These are phyloP conservation scores for Climacium dendroides DNA, from an alignment of 225 moss, liverwort and hornwort genomes.

Conservation along the genomic window DNA sequence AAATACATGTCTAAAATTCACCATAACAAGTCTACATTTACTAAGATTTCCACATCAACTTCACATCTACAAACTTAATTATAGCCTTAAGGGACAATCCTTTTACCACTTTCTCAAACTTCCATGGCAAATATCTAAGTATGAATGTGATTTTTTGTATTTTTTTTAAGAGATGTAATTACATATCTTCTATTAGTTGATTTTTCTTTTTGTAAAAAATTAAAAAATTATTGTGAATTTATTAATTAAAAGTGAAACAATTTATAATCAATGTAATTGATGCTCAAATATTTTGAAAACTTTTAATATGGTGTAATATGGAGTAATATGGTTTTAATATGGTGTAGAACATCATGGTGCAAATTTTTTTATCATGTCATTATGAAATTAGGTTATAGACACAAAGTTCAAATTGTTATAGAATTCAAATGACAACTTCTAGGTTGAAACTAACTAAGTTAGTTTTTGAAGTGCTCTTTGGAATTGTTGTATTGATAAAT, in stretches of 20 bases:
- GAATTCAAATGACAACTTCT: not conserved
- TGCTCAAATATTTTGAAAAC: not conserved
- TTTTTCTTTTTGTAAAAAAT: not conserved
- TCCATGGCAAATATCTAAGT: not conserved
- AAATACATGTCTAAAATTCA: not conserved
- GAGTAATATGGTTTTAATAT: not conserved
- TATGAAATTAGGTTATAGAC: not conserved
- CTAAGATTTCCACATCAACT: no score
- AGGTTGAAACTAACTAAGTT: no score
- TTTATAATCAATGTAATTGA: not conserved
- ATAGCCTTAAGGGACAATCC: no score
- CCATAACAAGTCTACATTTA: fast-evolving
- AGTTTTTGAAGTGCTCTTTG: no score
- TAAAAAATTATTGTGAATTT: no score
- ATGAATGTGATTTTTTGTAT: no score
- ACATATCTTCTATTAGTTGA: not conserved
- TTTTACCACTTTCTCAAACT: not conserved
- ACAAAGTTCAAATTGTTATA: not conserved
- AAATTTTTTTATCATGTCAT: not conserved
- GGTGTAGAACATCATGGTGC: not conserved
- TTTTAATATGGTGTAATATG: no score
- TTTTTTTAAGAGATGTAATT: not conserved
- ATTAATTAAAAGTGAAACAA: not conserved
- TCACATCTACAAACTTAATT: no score
- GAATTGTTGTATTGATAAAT: no score